Base-by-base conservation (phyloP, 2,329 filamentous ascomycete species). In the Penicillium rolfsii region DNA sequence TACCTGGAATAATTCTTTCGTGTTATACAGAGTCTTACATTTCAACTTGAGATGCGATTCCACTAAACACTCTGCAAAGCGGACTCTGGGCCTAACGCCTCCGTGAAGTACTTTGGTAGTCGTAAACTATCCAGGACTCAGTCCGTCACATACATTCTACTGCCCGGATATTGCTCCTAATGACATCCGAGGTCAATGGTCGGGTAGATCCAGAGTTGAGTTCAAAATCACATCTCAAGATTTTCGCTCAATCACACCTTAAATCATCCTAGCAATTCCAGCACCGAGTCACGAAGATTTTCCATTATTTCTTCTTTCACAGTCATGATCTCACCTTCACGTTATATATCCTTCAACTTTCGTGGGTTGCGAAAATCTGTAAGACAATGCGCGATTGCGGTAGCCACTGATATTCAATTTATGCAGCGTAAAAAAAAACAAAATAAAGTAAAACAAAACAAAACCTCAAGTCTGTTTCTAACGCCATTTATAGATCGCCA, bases 1-100 rank as follows among this genome's bases (percentile, higher is more conserved):
- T 68, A 69, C 67, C 60, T 66, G 43, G 52, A 68, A 64, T 57
- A 69, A 66, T 67, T 64, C 65, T 46, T 65, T 65, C 58, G 54
- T 59, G 48, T 57, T 68, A 61, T 59, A 67, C 59, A 61, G 46
- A 35, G 12, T 50, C 4, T 16, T 48, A n/a, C 26, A 30, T 5
- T 30, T 48, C 24, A 48, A 30, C n/a, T n/a, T 11, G 14, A 48
- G 14, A 48, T 46, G 16, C 24, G 5, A 46, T 46, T 14, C 16
- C 8, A 33, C 8, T 11, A 33, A 33, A 11, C 3, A 2, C 30
- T 33, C 30, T 33, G 11, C 30, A 11, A 33, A 11, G 12, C 30
- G 11, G 8, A 33, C 8, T 33, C 4, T 33, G 9, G 9, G 5
- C 30, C 30, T 33, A 8, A 11, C 30, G 7, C 7, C 4, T 33